Base-by-base conservation (phyloP, 345 rosid genomes). In the Excoecaria cochinchinensis region DNA sequence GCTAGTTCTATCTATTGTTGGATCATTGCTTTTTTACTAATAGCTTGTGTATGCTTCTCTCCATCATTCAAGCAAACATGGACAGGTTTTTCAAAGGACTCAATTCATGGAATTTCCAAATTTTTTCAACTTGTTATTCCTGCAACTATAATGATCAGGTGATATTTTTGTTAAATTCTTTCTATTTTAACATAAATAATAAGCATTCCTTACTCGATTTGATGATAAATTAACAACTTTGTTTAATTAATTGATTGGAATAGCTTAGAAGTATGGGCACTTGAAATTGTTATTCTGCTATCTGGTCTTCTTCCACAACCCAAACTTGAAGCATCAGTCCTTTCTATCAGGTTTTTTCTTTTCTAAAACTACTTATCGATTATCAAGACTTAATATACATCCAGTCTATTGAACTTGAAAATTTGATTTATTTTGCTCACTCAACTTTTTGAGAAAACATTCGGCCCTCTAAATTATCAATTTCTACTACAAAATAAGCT, bases 231-330 rank as follows among this genome's bases (percentile, higher is more conserved):
- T n/a, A n/a, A n/a, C n/a, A n/a, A n/a, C n/a, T n/a, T n/a, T n/a
- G n/a, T n/a, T n/a, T n/a, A n/a, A n/a, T n/a, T n/a, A n/a, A n/a
- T n/a, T n/a, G 62, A 39, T 48, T 46, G 46, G 42, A 70, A 36
- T 79, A 86, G 89, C 76, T 67, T 86, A 70, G 86, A 86, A 72
- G 66, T 77, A 8, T 86, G 86, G 90, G 83, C 82, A 25, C 85
- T 82, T 42, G 86, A 82, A 70, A 57, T 84, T 62, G 61, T 79
- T 55, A 69, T 84, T 69, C 71, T 86, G 42, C 50, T 78, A n/a
- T 82, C 89, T 16, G 89, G 89, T 48, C 83, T 84, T 68, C 86
- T 82, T 66, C 89, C 87, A 3, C 79, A 86, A 44, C 89, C 89
- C 0, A 79, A 76, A 67, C 70, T 86, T 6, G 82, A 86, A 79